Evolutionary conservation across 768 basidiomycete genomes (phyloP).

Genomic region (Psilocybe tampanensis): DNA sequence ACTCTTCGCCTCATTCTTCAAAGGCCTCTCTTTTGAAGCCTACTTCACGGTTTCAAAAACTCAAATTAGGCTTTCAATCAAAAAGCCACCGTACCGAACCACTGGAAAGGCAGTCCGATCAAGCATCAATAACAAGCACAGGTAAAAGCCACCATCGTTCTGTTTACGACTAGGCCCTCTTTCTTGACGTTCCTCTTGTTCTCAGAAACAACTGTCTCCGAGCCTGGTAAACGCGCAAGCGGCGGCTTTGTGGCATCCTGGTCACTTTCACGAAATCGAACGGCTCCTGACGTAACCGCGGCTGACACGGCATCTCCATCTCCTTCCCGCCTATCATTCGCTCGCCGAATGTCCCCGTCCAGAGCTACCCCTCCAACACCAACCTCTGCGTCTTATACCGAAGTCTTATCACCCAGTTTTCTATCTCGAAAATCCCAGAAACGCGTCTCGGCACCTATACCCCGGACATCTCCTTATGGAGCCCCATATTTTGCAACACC

Average conservation of each 20-base stretch:
- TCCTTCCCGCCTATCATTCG: constrained; percentile 25
- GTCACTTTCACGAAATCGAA: constrained; percentile 20
- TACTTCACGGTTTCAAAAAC: constrained; percentile 24
- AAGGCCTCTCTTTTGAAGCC: constrained; percentile 22
- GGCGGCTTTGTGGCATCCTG: constrained; percentile 21
- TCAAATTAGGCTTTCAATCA: constrained; percentile 23
- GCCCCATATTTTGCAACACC: constrained; percentile 49
- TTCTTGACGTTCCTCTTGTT: constrained; percentile 1
- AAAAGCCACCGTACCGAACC: constrained; percentile 16
- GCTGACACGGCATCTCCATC: constrained; percentile 16
- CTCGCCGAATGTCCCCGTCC: constrained; percentile 21
- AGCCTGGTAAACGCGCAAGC: constrained; percentile 23
- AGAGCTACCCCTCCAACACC: constrained; percentile 12
- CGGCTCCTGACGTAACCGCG: constrained; percentile 17
- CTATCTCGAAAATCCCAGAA: constrained; percentile 30
- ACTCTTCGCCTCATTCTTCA: constrained; percentile 25
- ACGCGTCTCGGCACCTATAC: constrained; percentile 33
- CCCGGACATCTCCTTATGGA: constrained; percentile 44
- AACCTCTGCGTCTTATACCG: constrained; percentile 15
- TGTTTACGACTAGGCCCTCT: constrained; percentile 2
- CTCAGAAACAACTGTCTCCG: constrained; percentile 18
- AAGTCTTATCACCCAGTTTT: constrained; percentile 25
- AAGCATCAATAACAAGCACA: constrained; percentile 21
- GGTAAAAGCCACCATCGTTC: constrained; percentile 19
- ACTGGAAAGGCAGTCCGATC: constrained; percentile 20